Evolutionary conservation across 2,329 filamentous ascomycete genomes (phyloP).

Genomic region (Volutella citrinella): DNA sequence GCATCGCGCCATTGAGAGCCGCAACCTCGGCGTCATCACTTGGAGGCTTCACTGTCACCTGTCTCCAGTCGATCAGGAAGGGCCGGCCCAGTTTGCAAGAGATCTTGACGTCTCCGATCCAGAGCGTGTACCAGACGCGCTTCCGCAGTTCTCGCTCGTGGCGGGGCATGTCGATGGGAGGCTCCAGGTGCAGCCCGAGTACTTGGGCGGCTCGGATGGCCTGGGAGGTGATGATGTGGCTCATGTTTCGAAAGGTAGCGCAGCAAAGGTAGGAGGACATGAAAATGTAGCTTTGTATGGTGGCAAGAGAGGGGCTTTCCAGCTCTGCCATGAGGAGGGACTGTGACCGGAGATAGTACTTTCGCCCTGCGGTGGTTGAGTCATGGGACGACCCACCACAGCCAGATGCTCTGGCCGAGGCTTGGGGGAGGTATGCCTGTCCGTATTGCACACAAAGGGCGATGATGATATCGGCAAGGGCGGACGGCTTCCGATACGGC

Average conservation of each 20-base stretch:
- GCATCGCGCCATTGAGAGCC: slow-evolving; percentile 8
- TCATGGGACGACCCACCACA: slow-evolving; percentile 23
- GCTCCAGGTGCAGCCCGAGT: slow-evolving; percentile 47
- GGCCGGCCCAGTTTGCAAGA: slow-evolving; percentile 47
- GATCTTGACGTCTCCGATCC: slow-evolving; percentile 44
- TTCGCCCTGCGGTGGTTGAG: slow-evolving; percentile 40
- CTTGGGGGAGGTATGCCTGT: slow-evolving; percentile 19
- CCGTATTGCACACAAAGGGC: slow-evolving; percentile 50
- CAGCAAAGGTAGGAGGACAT: slow-evolving; percentile 44
- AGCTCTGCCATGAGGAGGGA: slow-evolving; percentile 40
- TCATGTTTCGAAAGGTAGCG: slow-evolving; percentile 47
- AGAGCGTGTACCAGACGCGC: slow-evolving; percentile 52
- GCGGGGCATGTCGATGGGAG: slow-evolving; percentile 30
- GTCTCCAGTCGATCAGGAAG: slow-evolving; percentile 30
- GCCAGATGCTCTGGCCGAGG: slow-evolving; percentile 1
- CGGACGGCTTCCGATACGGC: slow-evolving; percentile 38
- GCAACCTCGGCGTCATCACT: slow-evolving; percentile 14
- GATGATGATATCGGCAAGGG: slow-evolving; percentile 50
- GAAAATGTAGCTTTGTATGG: slow-evolving; percentile 46
- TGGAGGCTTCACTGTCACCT: slow-evolving; percentile 35
- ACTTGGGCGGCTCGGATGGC: slow-evolving; percentile 44
- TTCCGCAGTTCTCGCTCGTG: slow-evolving; percentile 42
- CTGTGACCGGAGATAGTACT: slow-evolving; percentile 46
- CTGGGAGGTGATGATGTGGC: slow-evolving; percentile 36
- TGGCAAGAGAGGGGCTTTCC: slow-evolving; percentile 45